Conservation (phyloP, 495 filamentous ascomycete genomes). For the Aspergillus cavernicola region DNA sequence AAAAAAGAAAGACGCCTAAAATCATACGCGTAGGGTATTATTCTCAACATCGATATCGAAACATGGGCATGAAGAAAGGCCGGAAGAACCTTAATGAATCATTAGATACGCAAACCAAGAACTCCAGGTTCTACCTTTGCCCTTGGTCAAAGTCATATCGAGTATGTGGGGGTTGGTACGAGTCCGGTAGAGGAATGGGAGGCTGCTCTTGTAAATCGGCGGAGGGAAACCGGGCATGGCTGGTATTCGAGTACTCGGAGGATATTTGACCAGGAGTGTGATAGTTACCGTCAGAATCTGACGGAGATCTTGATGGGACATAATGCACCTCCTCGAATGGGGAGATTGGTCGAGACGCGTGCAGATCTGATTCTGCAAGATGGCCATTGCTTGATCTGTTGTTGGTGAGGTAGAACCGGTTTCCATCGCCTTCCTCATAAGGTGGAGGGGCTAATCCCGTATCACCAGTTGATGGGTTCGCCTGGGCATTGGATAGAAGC, state of each 20-base stretch:
- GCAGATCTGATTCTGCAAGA: conserved; percentile 12
- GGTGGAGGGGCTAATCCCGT: conserved; percentile 10
- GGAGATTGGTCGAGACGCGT: conserved; percentile 19
- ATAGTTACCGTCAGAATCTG: conserved; percentile 8
- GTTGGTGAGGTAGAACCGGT: conserved; percentile 18
- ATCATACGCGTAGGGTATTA: conserved; percentile 8
- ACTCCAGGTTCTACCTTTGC: conserved; percentile 22
- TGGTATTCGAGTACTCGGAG: background rate
- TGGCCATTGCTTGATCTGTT: conserved; percentile 11
- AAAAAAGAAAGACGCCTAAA: conserved; percentile 4
- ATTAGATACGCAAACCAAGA: conserved; percentile 4
- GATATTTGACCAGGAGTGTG: background rate
- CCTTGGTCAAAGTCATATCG: conserved; percentile 23
- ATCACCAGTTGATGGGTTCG: conserved; percentile 27
- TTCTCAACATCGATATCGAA: conserved; percentile 8
- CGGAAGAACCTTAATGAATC: background rate
- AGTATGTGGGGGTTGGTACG: conserved; percentile 30
- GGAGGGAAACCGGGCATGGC: conserved; percentile 6
- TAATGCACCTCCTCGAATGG: conserved; percentile 27
- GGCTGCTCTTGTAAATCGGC: conserved; percentile 25
- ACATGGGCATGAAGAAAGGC: conserved; percentile 7
- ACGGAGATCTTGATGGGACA: conserved; percentile 14
- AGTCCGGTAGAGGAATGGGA: conserved; percentile 37
- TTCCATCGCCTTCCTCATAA: conserved; percentile 23
- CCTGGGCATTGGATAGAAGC: conserved; percentile 40